Evolutionary conservation across 176 grass and related monocot genomes (phyloP).

Genomic region (Hyparrhenia diplandra): DNA sequence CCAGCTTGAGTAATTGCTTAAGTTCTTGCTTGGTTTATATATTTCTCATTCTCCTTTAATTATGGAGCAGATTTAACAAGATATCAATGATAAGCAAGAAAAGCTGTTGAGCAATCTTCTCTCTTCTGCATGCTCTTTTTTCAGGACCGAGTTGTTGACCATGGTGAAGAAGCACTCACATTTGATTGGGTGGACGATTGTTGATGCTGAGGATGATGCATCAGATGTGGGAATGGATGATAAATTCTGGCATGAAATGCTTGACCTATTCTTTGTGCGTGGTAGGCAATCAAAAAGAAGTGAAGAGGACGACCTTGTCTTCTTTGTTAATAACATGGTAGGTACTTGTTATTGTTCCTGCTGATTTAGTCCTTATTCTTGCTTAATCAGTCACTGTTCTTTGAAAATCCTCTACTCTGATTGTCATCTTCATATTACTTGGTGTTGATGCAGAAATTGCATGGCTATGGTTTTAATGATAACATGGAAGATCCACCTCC

Average conservation of each 20-base stretch:
- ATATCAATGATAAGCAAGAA: neutral
- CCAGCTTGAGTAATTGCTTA: neutral
- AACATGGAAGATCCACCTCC: conserved; percentile 67
- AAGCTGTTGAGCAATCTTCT: neutral
- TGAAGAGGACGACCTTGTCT: conserved; percentile 90
- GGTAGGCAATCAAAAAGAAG: conserved; percentile 56
- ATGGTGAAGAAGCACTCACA: conserved; percentile 97
- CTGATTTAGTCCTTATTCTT: neutral
- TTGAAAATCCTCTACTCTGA: neutral
- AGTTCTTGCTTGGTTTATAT: neutral
- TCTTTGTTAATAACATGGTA: conserved; percentile 90
- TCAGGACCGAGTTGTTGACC: conserved; percentile 61
- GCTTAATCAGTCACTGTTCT: neutral
- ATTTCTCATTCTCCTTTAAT: neutral
- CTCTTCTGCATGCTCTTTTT: too few relatives aligned
- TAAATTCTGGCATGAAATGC: conserved; percentile 83
- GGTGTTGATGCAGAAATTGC: conserved; percentile 53
- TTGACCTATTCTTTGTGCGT: conserved; percentile 83
- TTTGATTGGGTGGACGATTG: conserved; percentile 55
- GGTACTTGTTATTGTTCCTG: conserved; percentile 26
- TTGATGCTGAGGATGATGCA: conserved; percentile 58
- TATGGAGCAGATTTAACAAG: neutral
- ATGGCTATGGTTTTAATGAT: conserved; percentile 71
- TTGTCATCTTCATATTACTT: conserved; percentile 5
- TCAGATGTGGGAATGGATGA: conserved; percentile 52